phyloP scores from a whole-genome alignment of 1,284 basidiomycete species.

The Rhodotorula glutinis region DNA sequence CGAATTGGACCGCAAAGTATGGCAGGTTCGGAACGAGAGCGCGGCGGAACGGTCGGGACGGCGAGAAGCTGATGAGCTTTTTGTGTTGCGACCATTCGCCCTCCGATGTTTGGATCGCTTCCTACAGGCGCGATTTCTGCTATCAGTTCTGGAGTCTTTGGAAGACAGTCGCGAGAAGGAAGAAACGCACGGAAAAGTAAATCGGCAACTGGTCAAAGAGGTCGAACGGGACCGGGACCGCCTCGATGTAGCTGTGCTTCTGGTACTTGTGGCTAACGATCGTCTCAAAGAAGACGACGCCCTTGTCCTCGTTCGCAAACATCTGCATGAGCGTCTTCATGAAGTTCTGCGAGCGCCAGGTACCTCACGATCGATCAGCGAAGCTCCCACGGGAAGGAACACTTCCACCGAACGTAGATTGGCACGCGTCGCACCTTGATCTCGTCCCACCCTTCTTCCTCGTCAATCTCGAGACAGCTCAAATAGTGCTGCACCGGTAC shows the following conservation, averaged over 20 bases:
- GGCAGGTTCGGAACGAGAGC: slow-evolving; percentile 94
- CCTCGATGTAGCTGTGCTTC: slow-evolving; percentile 84
- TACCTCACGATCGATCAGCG: neutral
- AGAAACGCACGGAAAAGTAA: slow-evolving; percentile 73
- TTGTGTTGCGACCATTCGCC: slow-evolving; percentile 97
- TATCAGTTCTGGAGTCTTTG: too few relatives aligned
- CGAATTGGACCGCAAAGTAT: slow-evolving; percentile 98
- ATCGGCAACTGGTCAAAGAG: slow-evolving; percentile 80
- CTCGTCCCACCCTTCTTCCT: slow-evolving; percentile 93
- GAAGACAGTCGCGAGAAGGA: neutral
- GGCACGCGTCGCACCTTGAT: slow-evolving; percentile 61
- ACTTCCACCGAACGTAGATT: slow-evolving; percentile 32
- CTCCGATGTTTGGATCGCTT: slow-evolving; percentile 86
- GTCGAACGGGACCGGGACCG: slow-evolving; percentile 80
- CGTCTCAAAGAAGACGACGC: slow-evolving; percentile 91
- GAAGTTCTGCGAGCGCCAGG: slow-evolving; percentile 67
- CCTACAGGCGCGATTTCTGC: slow-evolving; percentile 52
- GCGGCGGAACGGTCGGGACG: slow-evolving; percentile 76
- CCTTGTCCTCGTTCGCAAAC: slow-evolving; percentile 77
- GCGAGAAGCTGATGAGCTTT: slow-evolving; percentile 85
- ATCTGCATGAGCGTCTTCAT: slow-evolving; percentile 98
- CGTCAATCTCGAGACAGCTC: slow-evolving; percentile 86
- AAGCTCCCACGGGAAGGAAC: neutral
- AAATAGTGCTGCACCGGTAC: slow-evolving; percentile 94
- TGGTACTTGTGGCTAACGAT: slow-evolving; percentile 80